Conservation (phyloP, 768 basidiomycete species). For the Holtermanniella nyarrowii region DNA sequence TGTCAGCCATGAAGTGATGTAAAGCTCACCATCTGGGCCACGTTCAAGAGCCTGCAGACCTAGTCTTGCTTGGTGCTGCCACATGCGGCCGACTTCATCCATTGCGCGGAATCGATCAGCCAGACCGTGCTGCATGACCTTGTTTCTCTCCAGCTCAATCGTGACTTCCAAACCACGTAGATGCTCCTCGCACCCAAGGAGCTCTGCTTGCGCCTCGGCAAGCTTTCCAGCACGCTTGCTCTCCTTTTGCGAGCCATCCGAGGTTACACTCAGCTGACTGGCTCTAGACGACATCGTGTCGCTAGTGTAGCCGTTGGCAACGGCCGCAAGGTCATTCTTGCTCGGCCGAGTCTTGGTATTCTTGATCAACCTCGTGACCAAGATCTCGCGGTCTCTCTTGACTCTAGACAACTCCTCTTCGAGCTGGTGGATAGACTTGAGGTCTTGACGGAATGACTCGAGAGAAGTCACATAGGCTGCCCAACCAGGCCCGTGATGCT, state of each 20-base stretch:
- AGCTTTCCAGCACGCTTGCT: slow-evolving; percentile 35
- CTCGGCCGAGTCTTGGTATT: slow-evolving; percentile 36
- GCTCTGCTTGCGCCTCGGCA: slow-evolving; percentile 38
- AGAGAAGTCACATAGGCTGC: slow-evolving; percentile 32
- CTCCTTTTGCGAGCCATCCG: slow-evolving; percentile 29
- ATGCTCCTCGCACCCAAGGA: slow-evolving; percentile 40
- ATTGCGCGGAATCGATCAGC: slow-evolving; percentile 39
- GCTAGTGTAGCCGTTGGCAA: slow-evolving; percentile 16
- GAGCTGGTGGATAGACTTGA: slow-evolving; percentile 38
- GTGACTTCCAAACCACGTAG: slow-evolving; percentile 33
- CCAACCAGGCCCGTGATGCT: slow-evolving; percentile 28
- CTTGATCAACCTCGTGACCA: slow-evolving; percentile 39
- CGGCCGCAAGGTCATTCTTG: slow-evolving; percentile 31
- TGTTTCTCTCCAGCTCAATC: slow-evolving; percentile 38
- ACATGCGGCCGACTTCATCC: slow-evolving; percentile 40
- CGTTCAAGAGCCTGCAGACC: slow-evolving; percentile 34
- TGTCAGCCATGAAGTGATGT: neutral
- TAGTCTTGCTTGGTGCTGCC: slow-evolving; percentile 34
- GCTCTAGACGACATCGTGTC: slow-evolving; percentile 15
- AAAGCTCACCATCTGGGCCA: slow-evolving; percentile 17
- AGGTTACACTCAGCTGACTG: slow-evolving; percentile 21
- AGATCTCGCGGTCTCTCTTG: slow-evolving; percentile 37
- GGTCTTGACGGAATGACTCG: slow-evolving; percentile 38
- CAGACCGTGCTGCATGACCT: slow-evolving; percentile 37
- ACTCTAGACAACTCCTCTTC: slow-evolving; percentile 40